Evolutionary conservation across 1,284 basidiomycete genomes (phyloP).

Genomic region (Amylostereum areolatum): DNA sequence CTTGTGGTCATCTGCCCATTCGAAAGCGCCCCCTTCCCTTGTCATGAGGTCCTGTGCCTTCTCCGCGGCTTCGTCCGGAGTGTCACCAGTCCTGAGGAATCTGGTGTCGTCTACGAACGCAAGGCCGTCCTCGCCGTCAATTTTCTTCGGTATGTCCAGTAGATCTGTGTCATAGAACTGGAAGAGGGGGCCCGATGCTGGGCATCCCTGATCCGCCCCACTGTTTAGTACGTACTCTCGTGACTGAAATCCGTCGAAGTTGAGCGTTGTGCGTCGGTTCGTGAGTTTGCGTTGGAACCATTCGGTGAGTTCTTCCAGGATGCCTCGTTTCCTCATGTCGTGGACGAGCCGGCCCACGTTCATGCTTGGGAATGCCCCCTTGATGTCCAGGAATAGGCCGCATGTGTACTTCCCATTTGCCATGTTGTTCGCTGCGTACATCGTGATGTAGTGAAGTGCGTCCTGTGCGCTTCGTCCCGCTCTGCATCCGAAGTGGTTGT

Average conservation of each 20-base stretch:
- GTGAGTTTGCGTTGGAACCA: constrained; percentile 19
- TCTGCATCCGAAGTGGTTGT: constrained; percentile 28
- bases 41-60: constrained; percentile 8
- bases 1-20: constrained; percentile 11
- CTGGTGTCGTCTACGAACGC: constrained; percentile 1
- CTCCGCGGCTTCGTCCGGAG: not conserved
- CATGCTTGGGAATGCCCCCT: constrained; percentile 32
- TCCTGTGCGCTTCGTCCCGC: constrained; percentile 30
- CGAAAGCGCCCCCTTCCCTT: not conserved
- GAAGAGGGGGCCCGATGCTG: constrained; percentile 16
- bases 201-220: constrained; percentile 21
- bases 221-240: constrained; percentile 16
- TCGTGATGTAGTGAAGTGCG: constrained; percentile 25
- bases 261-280: constrained; percentile 7
- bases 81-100: not conserved
- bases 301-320: constrained; percentile 19
- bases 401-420: constrained; percentile 22
- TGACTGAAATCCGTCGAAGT: constrained; percentile 25
- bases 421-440: constrained; percentile 28
- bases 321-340: constrained; percentile 19
- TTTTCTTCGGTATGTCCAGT: constrained; percentile 8
- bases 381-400: constrained; percentile 31
- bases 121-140: constrained; percentile 5
- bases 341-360: constrained; percentile 23
- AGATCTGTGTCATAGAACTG: constrained; percentile 17